phyloP scores from a whole-genome alignment of 495 filamentous ascomycete species.

The Talaromyces adpressus region DNA sequence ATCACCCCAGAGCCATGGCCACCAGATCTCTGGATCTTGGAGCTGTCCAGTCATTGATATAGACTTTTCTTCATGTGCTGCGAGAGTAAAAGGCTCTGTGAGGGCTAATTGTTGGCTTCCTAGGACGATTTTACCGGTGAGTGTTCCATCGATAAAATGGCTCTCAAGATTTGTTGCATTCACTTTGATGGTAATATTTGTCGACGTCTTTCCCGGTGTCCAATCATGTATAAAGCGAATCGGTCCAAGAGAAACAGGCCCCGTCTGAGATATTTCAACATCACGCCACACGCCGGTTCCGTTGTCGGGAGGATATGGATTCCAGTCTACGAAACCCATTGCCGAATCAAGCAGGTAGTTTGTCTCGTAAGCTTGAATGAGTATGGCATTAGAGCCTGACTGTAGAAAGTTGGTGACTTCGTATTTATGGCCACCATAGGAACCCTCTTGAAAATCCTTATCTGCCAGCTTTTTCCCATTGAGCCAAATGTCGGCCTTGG shows the following conservation, averaged over 20 bases:
- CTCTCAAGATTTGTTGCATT: slow-evolving; percentile 44
- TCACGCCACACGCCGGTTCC: slow-evolving; percentile 58
- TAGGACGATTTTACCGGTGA: slow-evolving; percentile 29
- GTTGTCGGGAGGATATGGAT: slow-evolving; percentile 53
- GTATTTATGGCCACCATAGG: slow-evolving; percentile 49
- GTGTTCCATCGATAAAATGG: slow-evolving; percentile 21
- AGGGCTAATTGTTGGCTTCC: slow-evolving; percentile 18
- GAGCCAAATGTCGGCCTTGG: slow-evolving; percentile 53
- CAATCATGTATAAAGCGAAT: slow-evolving; percentile 42
- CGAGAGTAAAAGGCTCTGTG: slow-evolving; percentile 27
- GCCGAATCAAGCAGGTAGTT: slow-evolving; percentile 53
- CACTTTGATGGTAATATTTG: slow-evolving; percentile 37
- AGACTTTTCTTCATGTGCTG: slow-evolving; percentile 27
- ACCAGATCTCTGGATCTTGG: slow-evolving; percentile 62
- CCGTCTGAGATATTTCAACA: slow-evolving; percentile 51
- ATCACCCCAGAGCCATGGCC: slow-evolving; percentile 65
- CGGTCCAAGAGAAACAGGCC: slow-evolving; percentile 42
- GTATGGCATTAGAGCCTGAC: slow-evolving; percentile 39
- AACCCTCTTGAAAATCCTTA: slow-evolving; percentile 43
- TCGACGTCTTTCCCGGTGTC: slow-evolving; percentile 18
- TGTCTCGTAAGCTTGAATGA: slow-evolving; percentile 49
- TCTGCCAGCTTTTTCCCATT: slow-evolving; percentile 49
- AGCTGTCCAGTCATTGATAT: slow-evolving; percentile 33
- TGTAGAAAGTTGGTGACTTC: slow-evolving; percentile 40
- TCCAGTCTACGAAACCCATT: slow-evolving; percentile 60